Conservation (phyloP, 2,329 filamentous ascomycete species). For the Alternaria triticimaculans region DNA sequence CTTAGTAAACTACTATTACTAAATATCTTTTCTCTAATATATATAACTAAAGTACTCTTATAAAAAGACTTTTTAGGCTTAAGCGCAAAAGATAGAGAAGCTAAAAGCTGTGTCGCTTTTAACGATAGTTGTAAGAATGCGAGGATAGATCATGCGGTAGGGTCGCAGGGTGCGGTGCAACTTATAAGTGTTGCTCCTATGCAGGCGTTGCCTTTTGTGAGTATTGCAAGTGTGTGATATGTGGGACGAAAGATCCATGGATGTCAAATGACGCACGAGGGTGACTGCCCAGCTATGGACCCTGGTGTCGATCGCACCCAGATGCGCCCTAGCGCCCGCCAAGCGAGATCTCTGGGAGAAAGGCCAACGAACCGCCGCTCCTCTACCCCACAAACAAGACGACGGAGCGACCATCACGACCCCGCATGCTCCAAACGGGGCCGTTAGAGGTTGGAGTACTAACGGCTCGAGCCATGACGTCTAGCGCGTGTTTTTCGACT, state of each 20-base stretch:
- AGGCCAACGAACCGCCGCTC: not conserved
- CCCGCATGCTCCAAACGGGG: not conserved
- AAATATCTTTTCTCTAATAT: no score
- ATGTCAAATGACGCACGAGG: slow-evolving; percentile 1
- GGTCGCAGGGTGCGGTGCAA: no score
- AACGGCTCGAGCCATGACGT: not conserved
- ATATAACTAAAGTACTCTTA: no score
- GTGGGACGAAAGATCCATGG: no score
- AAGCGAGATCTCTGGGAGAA: slow-evolving; percentile 1
- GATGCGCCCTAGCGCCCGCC: not conserved
- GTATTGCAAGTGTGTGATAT: no score
- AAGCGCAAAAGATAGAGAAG: no score
- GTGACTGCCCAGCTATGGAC: not conserved
- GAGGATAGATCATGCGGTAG: not conserved
- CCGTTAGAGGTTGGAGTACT: no score
- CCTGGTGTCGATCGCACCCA: not conserved
- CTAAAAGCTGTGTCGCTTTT: no score
- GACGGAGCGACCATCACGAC: not conserved
- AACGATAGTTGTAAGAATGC: no score
- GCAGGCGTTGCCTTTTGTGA: not conserved
- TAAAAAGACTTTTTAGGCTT: no score
- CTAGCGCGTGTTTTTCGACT: not conserved
- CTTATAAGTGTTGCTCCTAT: no score
- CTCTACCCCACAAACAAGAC: slow-evolving; percentile 3
- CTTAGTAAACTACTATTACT: no score